Evolutionary conservation across 306 rosid genomes (phyloP).

Genomic region (Mimosa bimucronata): DNA sequence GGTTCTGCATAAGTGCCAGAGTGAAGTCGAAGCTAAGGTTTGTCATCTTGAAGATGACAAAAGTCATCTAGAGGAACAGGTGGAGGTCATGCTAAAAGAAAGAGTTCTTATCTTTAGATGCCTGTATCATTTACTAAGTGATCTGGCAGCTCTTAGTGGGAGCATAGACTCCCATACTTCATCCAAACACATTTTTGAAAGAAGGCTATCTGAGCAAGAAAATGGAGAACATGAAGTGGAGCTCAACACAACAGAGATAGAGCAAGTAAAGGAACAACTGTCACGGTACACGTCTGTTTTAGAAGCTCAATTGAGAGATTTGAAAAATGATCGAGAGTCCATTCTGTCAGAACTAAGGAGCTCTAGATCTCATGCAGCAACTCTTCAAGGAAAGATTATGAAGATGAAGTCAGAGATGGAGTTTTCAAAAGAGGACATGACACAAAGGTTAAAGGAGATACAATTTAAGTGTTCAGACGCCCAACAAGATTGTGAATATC

Average conservation of each 20-base stretch:
- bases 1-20: slow-evolving; percentile 40
- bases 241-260: slow-evolving; percentile 45
- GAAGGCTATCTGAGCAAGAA: slow-evolving; percentile 28
- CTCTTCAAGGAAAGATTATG: slow-evolving; percentile 52
- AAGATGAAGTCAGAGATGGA: slow-evolving; percentile 48
- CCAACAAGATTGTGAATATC: slow-evolving; percentile 17
- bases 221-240: slow-evolving; percentile 45
- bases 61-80: slow-evolving; percentile 45
- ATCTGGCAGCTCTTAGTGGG: slow-evolving; percentile 28
- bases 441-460: slow-evolving; percentile 28
- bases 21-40: slow-evolving; percentile 50
- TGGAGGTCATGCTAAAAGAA: slow-evolving; percentile 39
- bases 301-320: slow-evolving; percentile 53
- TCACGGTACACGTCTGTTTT: slow-evolving; percentile 46
- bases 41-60: slow-evolving; percentile 50
- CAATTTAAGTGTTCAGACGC: slow-evolving; percentile 13
- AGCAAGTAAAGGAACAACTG: slow-evolving; percentile 55
- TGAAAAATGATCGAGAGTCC: slow-evolving; percentile 51
- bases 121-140: slow-evolving; percentile 33
- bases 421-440: slow-evolving; percentile 42
- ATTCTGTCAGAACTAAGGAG: slow-evolving; percentile 50
- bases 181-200: slow-evolving; percentile 25
- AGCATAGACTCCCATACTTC: slow-evolving; percentile 35
- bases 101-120: slow-evolving; percentile 29
- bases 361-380: slow-evolving; percentile 42